Base-by-base conservation (phyloP, 2,329 filamentous ascomycete species). In the Huntiella omanensis region DNA sequence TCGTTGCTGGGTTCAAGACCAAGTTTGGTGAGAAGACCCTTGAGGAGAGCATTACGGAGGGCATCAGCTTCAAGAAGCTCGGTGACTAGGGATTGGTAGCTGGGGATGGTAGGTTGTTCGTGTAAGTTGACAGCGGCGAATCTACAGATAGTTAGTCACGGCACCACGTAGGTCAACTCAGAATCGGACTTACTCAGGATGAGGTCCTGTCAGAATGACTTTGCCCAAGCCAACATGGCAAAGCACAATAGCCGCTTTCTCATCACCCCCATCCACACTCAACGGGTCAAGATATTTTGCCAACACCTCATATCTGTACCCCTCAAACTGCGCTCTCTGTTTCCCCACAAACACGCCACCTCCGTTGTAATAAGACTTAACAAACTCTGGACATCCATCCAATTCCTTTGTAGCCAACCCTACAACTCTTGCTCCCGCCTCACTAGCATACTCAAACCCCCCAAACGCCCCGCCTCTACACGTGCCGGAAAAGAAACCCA, bases 291-390 rank as follows among this genome's bases (percentile, higher is more conserved):
- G 70, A 58, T 91, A 98, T 49, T 70, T 81, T 1, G 88, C 91
- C 17, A 98, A 65, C 5, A 94, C 70, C 60, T 95, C 64, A 28
- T 71, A 69, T 47, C 67, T 64, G 47, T 75, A 67, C 39, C 70
- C 73, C 5, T 37, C 44, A 37, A 41, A 49, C 19, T 40, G 40
- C 35, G 36, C 34, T 4, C 16, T 34, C 3, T 70, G 68, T 1
- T 82, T 80, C 61, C 91, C 80, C 1, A 94, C 83, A 63, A 96
- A 98, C 1, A 93, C 77, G 3, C 91, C 87, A 1, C 91, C 91
- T 1, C 91, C 91, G 54, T 98, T 98, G 60, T 88, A 95, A 58
- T 98, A 98, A 11, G 76, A 79, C 45, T 70, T 67, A 50, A 93
- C 83, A 1, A 67, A 65, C 1, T 75, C 69, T 0, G 78, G 72